Percentiles rank a stretch among this genome's conserved stretches.
These are phyloP conservation scores for Phytophthora megakarya DNA, from an alignment of 352 stramenopile species.

Conservation along the genomic window DNA sequence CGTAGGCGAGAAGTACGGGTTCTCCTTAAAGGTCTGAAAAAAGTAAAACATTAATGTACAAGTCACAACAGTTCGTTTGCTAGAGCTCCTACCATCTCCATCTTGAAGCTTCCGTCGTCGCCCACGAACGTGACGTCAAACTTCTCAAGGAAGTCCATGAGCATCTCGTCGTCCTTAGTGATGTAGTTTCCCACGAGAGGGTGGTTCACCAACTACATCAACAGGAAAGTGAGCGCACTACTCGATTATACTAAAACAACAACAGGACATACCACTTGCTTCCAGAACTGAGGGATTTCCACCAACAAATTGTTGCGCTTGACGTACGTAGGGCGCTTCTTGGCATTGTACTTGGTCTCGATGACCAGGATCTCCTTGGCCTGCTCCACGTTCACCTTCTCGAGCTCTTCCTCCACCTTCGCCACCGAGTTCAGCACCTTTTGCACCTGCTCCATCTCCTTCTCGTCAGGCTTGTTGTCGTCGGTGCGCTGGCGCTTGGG, in stretches of 20 bases:
- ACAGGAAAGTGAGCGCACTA: constrained; percentile 6
- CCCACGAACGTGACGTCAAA: constrained; percentile 72
- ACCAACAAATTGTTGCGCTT: constrained; percentile 69
- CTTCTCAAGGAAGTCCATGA: constrained; percentile 55
- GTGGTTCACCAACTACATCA: constrained; percentile 69
- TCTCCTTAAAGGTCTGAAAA: constrained; percentile 69
- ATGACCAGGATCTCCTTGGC: constrained; percentile 69
- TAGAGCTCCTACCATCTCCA: constrained; percentile 57
- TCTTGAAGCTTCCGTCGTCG: constrained; percentile 72
- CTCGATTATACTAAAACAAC: not conserved
- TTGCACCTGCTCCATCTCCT: constrained; percentile 55
- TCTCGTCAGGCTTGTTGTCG: constrained; percentile 39
- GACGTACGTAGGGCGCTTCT: constrained; percentile 65
- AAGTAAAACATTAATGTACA: too few species aligned
- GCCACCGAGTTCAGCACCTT: constrained; percentile 57
- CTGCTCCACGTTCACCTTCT: constrained; percentile 68
- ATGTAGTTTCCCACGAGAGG: constrained; percentile 55
- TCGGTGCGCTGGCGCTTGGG: constrained; percentile 80
- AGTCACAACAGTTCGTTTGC: too few species aligned
- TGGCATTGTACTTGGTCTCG: constrained; percentile 78
- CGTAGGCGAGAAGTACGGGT: constrained; percentile 59
- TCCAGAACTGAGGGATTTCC: constrained; percentile 80
- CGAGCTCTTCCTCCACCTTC: constrained; percentile 65
- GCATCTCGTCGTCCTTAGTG: constrained; percentile 53
- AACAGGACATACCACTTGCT: constrained; percentile 60